Evolutionary conservation across 495 filamentous ascomycete genomes (phyloP), one percentile per base, ranked within the genome.

Genomic region (Hyphodiscus hymeniophilus): DNA sequence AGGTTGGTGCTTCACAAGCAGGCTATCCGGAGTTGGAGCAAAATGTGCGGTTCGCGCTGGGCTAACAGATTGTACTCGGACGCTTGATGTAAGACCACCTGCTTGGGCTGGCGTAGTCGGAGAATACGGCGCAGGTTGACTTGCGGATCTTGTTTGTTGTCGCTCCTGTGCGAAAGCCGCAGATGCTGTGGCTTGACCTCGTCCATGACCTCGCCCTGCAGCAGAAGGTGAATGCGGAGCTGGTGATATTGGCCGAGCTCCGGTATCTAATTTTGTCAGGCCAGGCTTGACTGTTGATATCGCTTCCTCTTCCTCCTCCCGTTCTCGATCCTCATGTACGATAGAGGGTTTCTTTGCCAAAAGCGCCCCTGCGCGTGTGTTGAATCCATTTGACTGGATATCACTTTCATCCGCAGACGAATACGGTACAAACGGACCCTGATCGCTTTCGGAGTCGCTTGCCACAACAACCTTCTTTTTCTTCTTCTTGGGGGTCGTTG

Each of bases 1-100:
- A 20, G 89, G 89, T 40, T 82, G 71, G 60, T 95, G 88, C 49
- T 75, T 81, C 63, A 63, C 82, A 51, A 45, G 72, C 60, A 63
- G 76, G 62, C 54, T 77, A 40, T 71, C 67, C 13, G 67, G 57
- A 24, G 63, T 58, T 45, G 73, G 60, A 1, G 83, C 80, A 53
- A 95, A 95, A 48, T 82, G 85, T 13, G 88, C 77, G 26, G 81
- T 82, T 40, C 89, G 74, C 12, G 74, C 68, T 3, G 82, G 81
- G 47, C 81, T 85, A 36, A 73, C 61, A 11, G 80, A 76, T 33
- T 73, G 66, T 11, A 62, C 67, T 52, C 69, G 51, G 20, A 43
- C 45, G 3, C 24, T 42, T 17, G 39, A 32, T 11, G 33, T 38
- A 13, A 48, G 38, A 6, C 31, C 36, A 15, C 17, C 20, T 17